phyloP scores from a whole-genome alignment of 352 stramenopile genomes.

The Thraustochytrium sp. region DNA sequence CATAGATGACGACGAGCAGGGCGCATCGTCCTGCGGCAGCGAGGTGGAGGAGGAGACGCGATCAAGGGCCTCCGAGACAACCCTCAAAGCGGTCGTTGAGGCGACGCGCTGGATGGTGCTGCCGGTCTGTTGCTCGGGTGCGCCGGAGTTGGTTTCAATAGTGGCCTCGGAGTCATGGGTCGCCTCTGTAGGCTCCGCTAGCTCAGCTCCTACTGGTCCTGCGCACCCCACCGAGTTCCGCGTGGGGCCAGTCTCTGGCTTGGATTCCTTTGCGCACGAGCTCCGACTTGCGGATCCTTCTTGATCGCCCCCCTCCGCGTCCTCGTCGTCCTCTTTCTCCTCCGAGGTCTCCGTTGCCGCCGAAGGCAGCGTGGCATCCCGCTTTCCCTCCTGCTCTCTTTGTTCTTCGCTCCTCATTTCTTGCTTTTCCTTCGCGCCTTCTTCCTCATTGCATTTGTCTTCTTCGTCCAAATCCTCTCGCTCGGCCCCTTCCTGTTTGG shows the following conservation, averaged over 20 bases:
- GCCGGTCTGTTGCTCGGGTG: background rate
- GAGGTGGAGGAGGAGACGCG: background rate
- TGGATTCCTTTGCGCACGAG: too few species aligned
- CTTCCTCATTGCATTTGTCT: background rate
- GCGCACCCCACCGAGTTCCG: too few species aligned
- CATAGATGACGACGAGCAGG: too few species aligned
- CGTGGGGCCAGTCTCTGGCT: too few species aligned
- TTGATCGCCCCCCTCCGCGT: too few species aligned
- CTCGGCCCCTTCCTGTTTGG: too few species aligned
- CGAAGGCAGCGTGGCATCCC: too few species aligned
- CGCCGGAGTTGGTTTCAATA: background rate
- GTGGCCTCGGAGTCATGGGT: background rate
- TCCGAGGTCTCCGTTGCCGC: too few species aligned
- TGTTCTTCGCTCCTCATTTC: background rate
- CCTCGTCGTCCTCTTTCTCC: too few species aligned
- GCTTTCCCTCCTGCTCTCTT: background rate
- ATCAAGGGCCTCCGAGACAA: background rate
- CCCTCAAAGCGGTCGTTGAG: background rate
- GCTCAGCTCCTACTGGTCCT: too few species aligned
- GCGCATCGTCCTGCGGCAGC: background rate
- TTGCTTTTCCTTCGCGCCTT: background rate
- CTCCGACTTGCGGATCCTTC: too few species aligned
- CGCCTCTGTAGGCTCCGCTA: background rate
- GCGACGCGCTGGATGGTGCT: background rate
- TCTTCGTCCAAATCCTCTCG: too few species aligned